These are phyloP conservation scores for Pelargonium nanum DNA, from an alignment of 345 rosid species.

Conservation along the genomic window DNA sequence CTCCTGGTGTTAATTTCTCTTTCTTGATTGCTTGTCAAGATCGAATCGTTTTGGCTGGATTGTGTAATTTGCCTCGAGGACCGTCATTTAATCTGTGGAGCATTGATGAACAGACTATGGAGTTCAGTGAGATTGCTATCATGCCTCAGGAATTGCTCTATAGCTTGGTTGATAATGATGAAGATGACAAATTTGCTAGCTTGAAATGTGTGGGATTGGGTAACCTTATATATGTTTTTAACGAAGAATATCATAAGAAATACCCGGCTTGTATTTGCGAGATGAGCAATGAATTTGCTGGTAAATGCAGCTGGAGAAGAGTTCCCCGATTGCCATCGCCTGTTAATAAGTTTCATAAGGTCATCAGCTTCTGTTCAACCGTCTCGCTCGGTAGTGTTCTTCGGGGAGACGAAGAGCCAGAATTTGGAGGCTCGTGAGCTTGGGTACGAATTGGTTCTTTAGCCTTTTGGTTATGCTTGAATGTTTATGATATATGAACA, in stretches of 20 bases:
- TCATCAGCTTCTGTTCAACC: constrained; percentile 63
- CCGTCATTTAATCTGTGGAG: constrained; percentile 65
- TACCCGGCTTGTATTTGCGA: constrained; percentile 88
- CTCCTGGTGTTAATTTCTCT: constrained; percentile 55
- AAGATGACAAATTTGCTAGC: constrained; percentile 55
- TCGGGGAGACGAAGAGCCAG: constrained; percentile 18
- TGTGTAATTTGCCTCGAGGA: constrained; percentile 37
- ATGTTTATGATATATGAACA: background rate
- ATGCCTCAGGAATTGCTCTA: constrained; percentile 57
- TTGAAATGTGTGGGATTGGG: constrained; percentile 85
- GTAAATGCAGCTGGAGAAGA: constrained; percentile 55
- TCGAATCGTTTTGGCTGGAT: constrained; percentile 62
- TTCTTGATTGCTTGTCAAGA: constrained; percentile 47
- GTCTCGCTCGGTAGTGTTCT: constrained; percentile 39
- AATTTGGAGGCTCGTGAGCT: constrained; percentile 2
- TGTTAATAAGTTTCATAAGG: constrained; percentile 76
- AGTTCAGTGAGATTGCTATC: constrained; percentile 54
- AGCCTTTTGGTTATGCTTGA: background rate
- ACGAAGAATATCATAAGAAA: constrained; percentile 63
- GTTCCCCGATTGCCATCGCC: constrained; percentile 63
- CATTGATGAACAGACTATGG: constrained; percentile 44
- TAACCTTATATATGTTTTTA: constrained; percentile 59
- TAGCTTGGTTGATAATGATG: constrained; percentile 58
- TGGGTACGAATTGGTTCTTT: background rate
- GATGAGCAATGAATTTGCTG: constrained; percentile 24